phyloP scores from a whole-genome alignment of 257 asterid genomes.

The Solanum sitiens region DNA sequence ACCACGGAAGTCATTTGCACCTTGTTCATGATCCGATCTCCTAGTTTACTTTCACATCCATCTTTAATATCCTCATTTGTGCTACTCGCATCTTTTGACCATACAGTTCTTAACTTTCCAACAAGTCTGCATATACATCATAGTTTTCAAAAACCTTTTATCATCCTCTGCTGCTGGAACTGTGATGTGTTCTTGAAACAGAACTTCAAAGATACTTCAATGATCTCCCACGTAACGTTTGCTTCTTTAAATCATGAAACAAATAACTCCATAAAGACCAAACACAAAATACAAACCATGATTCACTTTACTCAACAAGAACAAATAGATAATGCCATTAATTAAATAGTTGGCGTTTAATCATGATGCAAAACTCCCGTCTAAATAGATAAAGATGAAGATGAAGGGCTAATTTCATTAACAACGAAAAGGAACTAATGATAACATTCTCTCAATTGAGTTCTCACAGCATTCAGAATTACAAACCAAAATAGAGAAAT shows the following conservation, averaged over 20 bases:
- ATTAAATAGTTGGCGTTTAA: background rate
- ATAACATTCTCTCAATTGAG: background rate
- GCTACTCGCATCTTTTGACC: background rate
- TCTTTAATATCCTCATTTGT: background rate
- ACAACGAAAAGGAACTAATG: background rate
- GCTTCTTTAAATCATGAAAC: background rate
- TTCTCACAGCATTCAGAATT: background rate
- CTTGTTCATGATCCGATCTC: background rate
- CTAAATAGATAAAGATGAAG: background rate
- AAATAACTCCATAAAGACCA: background rate
- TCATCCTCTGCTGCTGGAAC: background rate
- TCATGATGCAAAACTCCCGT: background rate
- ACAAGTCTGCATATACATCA: too few species aligned
- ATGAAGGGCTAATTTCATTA: background rate
- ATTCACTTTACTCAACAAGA: background rate
- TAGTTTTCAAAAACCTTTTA: too few species aligned
- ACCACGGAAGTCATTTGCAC: background rate
- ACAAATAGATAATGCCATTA: background rate
- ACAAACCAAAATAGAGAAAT: background rate
- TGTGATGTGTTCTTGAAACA: too few species aligned
- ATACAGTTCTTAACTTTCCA: too few species aligned
- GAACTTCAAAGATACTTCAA: too few species aligned
- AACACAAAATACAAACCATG: background rate
- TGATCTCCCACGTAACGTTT: background rate
- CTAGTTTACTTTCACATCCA: background rate